A percentile compares a stretch with the other conserved stretches of the same genome.
phyloP scores from a whole-genome alignment of 176 grass and related monocot species.

The Carex parvula region DNA sequence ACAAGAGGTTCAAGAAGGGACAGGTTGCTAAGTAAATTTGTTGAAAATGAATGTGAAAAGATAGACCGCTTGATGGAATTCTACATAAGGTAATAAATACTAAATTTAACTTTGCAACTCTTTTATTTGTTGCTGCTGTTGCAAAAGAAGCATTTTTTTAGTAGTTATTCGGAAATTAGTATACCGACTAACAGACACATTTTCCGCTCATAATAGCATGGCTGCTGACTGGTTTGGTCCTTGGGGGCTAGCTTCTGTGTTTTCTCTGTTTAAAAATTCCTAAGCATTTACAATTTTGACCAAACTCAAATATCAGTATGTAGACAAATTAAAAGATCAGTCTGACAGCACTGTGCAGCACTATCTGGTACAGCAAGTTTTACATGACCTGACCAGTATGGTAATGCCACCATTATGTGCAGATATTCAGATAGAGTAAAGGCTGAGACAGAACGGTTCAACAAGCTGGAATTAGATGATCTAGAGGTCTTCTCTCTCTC shows the following conservation, averaged over 20 bases:
- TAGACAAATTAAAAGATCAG: not conserved
- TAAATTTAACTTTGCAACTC: not conserved
- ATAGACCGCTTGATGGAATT: constrained; percentile 94
- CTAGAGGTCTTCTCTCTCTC: constrained; percentile 53
- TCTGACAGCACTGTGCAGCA: not conserved
- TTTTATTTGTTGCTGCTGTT: not conserved
- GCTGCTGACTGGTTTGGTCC: not conserved
- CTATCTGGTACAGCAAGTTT: not conserved
- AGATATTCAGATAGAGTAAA: constrained; percentile 98
- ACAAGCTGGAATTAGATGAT: constrained; percentile 79
- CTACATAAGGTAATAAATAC: constrained; percentile 53
- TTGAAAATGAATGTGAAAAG: constrained; percentile 98
- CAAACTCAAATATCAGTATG: not conserved
- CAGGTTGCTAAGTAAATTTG: constrained; percentile 87
- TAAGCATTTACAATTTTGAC: not conserved
- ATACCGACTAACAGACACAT: not conserved
- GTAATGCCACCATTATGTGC: constrained; percentile 30
- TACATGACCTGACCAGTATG: not conserved
- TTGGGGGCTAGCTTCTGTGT: not conserved
- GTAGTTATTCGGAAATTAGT: not conserved
- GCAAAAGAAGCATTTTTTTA: constrained; percentile 13
- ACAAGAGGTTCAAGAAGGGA: constrained; percentile 89
- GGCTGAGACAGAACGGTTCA: constrained; percentile 62
- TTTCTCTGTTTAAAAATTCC: not conserved
- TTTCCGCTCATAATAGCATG: not conserved